Conservation (phyloP, 495 filamentous ascomycete genomes). For the Cudoniella acicularis region DNA sequence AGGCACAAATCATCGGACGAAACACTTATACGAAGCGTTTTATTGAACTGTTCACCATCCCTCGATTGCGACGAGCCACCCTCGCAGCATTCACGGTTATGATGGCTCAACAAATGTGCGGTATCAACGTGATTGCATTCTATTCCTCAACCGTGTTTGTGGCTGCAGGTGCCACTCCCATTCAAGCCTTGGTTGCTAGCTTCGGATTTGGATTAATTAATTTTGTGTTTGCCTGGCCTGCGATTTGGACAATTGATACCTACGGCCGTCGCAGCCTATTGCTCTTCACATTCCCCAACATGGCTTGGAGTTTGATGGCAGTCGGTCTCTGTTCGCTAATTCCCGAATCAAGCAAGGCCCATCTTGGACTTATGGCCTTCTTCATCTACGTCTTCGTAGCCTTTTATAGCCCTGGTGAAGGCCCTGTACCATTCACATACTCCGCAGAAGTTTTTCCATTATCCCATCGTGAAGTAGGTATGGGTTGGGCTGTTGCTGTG, state of each 20-base stretch:
- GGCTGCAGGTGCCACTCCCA: slow-evolving; percentile 54
- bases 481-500: slow-evolving; percentile 69
- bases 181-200: slow-evolving; percentile 63
- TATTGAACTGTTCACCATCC: slow-evolving; percentile 54
- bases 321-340: slow-evolving; percentile 71
- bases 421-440: slow-evolving; percentile 80
- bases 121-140: slow-evolving; percentile 78
- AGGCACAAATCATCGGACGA: slow-evolving; percentile 38
- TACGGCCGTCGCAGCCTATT: slow-evolving; percentile 74
- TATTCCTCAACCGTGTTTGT: slow-evolving; percentile 74
- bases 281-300: slow-evolving; percentile 81
- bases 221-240: slow-evolving; percentile 80
- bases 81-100: slow-evolving; percentile 63
- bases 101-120: slow-evolving; percentile 82
- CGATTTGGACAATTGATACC: slow-evolving; percentile 81
- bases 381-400: slow-evolving; percentile 69
- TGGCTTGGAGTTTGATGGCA: slow-evolving; percentile 74
- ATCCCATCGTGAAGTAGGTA: slow-evolving; percentile 69
- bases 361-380: slow-evolving; percentile 60
- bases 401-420: slow-evolving; percentile 78
- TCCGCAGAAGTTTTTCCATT: slow-evolving; percentile 76
- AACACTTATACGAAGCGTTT: slow-evolving; percentile 50
- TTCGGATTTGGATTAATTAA: slow-evolving; percentile 80
- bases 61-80: slow-evolving; percentile 58
- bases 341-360: slow-evolving; percentile 42